Evolutionary conservation across 768 basidiomycete species (phyloP), one percentile per base, ranked within the genome.

Genomic region (Naganishia vaughanmartiniae): DNA sequence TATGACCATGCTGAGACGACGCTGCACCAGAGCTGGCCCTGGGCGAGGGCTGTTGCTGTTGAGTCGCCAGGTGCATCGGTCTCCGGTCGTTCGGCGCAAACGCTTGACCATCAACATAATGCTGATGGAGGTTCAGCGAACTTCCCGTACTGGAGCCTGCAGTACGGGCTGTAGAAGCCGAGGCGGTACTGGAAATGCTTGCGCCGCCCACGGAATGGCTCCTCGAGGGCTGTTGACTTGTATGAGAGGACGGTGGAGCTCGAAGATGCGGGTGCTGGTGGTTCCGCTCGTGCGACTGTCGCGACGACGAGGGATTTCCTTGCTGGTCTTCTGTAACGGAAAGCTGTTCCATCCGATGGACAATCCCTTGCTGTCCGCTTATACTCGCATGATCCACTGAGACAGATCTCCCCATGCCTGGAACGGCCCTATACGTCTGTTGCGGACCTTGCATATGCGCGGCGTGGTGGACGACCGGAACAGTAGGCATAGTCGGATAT

Each of bases 41-140:
- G 14, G 7, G 5, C 11, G 21, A 3, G 24, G 39, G 34, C 11
- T 11, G 57, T n/a, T 7, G 33, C 31, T 33, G 31, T 24, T 36
- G 30, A 9, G 34, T 39, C 34, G 57, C 17, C 15, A 36, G 9
- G 14, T 58, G 57, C 11, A 7, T 7, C 15, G 30, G 21, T 34
- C 30, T 11, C 9, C 54, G 30, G 17, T 55, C 57, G 36, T 58
- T 58, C n/a, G n/a, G 2, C 3, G 57, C 14, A 24, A 30, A 45
- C 14, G n/a, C 48, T 51, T 34, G 60, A 42, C 42, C 60, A 17
- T 28, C 24, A 4, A 63, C 39, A 26, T 63, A 63, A 21, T 63
- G 60, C 26, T 63, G 60, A 12, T 42, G 60, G 14, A 63, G 42
- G 30, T 63, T 63, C 36, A 63, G 42, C 42, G 60, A 39, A 63